A percentile compares a stretch with the other conserved stretches of the same genome.
Conservation (phyloP, 2,329 filamentous ascomycete genomes). For the Ophiostoma sp. region DNA sequence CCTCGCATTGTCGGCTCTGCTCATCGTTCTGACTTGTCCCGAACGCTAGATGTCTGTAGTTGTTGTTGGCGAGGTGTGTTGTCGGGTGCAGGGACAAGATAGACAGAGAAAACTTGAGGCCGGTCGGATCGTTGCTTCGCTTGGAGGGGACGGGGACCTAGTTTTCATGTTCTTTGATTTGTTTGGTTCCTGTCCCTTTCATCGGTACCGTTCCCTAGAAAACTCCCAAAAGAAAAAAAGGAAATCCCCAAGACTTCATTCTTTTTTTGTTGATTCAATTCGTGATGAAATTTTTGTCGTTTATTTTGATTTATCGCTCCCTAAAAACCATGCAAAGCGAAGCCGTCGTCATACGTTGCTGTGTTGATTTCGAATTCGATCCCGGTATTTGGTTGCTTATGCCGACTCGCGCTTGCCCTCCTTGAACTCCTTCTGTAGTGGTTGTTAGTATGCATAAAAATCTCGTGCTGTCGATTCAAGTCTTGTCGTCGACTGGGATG, state of each 20-base stretch:
- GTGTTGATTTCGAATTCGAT: slow-evolving; percentile 12
- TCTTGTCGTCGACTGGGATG: neutral
- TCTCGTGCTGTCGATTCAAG: too few relatives aligned
- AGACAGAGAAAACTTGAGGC: neutral
- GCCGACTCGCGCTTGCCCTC: slow-evolving; percentile 61
- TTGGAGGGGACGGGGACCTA: neutral
- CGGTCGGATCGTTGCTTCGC: neutral
- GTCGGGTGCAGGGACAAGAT: neutral
- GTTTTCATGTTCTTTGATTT: slow-evolving; percentile 17
- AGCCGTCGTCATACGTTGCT: neutral
- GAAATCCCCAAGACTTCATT: slow-evolving; percentile 11
- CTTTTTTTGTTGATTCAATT: slow-evolving; percentile 20
- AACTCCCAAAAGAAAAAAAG: slow-evolving; percentile 25
- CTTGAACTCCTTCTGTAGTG: slow-evolving; percentile 86
- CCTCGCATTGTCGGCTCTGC: slow-evolving; percentile 16
- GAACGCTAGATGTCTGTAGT: neutral
- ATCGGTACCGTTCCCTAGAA: slow-evolving; percentile 27
- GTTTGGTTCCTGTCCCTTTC: slow-evolving; percentile 17
- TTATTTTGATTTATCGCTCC: slow-evolving; percentile 22
- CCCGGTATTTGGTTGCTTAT: slow-evolving; percentile 30
- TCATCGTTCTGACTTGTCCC: neutral
- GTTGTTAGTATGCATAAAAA: slow-evolving; percentile 33
- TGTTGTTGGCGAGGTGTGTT: too few relatives aligned
- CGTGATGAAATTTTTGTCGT: slow-evolving; percentile 5
- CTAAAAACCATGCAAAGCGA: neutral